These are phyloP conservation scores for Globisporangium barbulae DNA, from an alignment of 352 stramenopile genomes.

Conservation along the genomic window DNA sequence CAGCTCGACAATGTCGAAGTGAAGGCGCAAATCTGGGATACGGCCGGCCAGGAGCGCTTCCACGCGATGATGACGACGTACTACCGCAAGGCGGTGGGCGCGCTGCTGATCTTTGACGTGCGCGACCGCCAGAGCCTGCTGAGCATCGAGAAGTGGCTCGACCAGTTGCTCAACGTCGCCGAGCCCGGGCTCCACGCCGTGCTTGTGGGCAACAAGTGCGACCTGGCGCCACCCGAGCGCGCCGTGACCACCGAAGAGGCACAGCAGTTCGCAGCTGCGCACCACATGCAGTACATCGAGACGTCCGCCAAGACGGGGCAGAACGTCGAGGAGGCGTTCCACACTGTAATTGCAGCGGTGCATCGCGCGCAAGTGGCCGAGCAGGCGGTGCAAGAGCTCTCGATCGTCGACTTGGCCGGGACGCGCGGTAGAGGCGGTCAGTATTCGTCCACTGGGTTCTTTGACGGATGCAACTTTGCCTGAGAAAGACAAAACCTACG, in stretches of 20 bases:
- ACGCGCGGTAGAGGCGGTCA: not conserved
- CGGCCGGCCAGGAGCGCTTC: constrained; percentile 82
- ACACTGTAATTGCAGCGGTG: constrained; percentile 49
- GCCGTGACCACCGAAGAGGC: constrained; percentile 58
- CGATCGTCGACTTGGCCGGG: constrained; percentile 35
- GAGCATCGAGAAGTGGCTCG: constrained; percentile 63
- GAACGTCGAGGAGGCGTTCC: constrained; percentile 64
- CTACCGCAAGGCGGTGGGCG: constrained; percentile 78
- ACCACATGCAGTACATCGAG: constrained; percentile 79
- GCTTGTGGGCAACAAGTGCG: constrained; percentile 76
- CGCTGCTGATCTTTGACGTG: constrained; percentile 80
- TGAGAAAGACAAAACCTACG: not conserved
- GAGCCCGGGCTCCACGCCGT: constrained; percentile 66
- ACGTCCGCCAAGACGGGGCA: constrained; percentile 76
- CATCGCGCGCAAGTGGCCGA: constrained; percentile 44
- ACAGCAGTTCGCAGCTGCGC: constrained; percentile 53
- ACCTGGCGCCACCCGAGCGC: constrained; percentile 38
- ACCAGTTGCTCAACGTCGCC: constrained; percentile 69
- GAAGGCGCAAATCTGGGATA: constrained; percentile 90
- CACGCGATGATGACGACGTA: constrained; percentile 89
- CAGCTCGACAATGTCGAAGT: constrained; percentile 62
- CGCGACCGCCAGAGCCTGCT: constrained; percentile 49
- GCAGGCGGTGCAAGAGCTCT: constrained; percentile 16
- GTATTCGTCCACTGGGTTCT: constrained; percentile 23
- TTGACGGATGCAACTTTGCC: constrained; percentile 20